Evolutionary conservation across 495 filamentous ascomycete genomes (phyloP).

Genomic region (Xylaria cubensis): DNA sequence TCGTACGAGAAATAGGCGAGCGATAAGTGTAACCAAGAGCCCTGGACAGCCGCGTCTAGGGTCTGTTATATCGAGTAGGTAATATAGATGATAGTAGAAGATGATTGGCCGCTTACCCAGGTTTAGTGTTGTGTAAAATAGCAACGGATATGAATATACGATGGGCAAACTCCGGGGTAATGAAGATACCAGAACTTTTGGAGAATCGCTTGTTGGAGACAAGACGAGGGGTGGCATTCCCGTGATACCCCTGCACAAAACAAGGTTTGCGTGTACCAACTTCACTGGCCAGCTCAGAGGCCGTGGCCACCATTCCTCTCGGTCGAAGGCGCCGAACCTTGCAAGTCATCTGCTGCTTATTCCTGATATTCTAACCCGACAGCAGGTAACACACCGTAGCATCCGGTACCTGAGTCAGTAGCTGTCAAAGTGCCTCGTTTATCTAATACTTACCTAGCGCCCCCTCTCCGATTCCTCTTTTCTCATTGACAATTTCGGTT

Average conservation of each 20-base stretch:
- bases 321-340: conserved; percentile 6
- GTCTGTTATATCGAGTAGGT: neutral
- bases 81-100: neutral
- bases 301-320: neutral
- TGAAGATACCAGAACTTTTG: neutral
- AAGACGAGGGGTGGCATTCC: neutral
- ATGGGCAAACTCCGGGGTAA: neutral
- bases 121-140: neutral
- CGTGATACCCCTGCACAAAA: conserved; percentile 10
- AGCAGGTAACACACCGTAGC: neutral
- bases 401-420: neutral
- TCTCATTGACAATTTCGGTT: neutral
- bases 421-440: neutral
- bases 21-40: neutral
- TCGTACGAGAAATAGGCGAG: neutral
- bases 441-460: conserved; percentile 2
- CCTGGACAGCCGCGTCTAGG: neutral
- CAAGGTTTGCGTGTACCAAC: conserved; percentile 5
- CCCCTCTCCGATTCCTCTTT: neutral
- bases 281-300: conserved; percentile 15
- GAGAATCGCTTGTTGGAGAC: conserved; percentile 4
- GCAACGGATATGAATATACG: neutral
- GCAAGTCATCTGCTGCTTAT: conserved; percentile 20
- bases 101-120: neutral
- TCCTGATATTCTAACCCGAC: neutral